Percentiles rank a stretch among this genome's conserved stretches.
phyloP scores from a whole-genome alignment of 495 filamentous ascomycete genomes.

The Trichoderma reesei region DNA sequence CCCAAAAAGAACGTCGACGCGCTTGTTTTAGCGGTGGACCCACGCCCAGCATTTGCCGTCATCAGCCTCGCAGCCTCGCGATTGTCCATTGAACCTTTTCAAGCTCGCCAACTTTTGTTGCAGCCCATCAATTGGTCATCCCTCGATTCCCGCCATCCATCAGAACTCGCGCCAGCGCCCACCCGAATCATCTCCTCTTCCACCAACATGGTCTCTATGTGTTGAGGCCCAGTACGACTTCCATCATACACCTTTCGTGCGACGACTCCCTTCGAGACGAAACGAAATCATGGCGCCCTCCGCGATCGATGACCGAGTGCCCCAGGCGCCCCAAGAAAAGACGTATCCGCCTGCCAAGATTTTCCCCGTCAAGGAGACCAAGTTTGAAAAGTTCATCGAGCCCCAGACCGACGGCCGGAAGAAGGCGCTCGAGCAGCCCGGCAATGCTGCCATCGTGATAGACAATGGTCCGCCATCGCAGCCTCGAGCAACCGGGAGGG shows the following conservation, averaged over 20 bases:
- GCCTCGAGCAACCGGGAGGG: not conserved
- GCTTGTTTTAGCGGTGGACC: slow-evolving; percentile 9
- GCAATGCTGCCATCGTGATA: slow-evolving; percentile 74
- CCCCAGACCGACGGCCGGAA: slow-evolving; percentile 58
- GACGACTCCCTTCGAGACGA: not conserved
- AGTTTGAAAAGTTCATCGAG: slow-evolving; percentile 63
- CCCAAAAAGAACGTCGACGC: not conserved
- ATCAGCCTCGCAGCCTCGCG: slow-evolving; percentile 11
- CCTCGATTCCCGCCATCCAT: not conserved
- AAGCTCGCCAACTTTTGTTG: not conserved
- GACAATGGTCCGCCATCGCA: slow-evolving; percentile 71
- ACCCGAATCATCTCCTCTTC: not conserved
- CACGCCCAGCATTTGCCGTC: slow-evolving; percentile 7
- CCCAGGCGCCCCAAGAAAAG: slow-evolving; percentile 19
- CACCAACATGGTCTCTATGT: not conserved
- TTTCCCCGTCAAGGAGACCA: slow-evolving; percentile 56
- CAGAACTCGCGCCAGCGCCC: not conserved
- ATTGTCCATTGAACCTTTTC: slow-evolving; percentile 3
- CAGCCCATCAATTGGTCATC: not conserved
- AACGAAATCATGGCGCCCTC: slow-evolving; percentile 33
- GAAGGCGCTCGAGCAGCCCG: slow-evolving; percentile 44
- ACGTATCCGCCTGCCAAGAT: slow-evolving; percentile 34
- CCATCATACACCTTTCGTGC: not conserved
- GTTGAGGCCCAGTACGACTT: not conserved
- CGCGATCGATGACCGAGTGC: slow-evolving; percentile 27